A percentile compares a stretch with the other conserved stretches of the same genome.
Conservation (phyloP, 1,284 basidiomycete species). For the Puccinia brachypodii region DNA sequence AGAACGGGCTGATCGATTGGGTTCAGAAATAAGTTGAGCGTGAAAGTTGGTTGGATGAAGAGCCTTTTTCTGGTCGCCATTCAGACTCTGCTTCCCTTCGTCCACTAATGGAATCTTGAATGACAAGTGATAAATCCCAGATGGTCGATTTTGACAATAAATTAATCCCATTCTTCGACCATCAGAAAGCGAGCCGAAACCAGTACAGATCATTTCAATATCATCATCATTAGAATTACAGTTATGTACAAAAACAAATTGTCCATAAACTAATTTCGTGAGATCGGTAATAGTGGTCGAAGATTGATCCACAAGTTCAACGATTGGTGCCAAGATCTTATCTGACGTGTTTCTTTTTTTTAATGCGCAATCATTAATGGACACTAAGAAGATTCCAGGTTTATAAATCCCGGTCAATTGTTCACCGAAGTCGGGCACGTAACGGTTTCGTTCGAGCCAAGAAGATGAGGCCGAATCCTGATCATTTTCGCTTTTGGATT, state of each 20-base stretch:
- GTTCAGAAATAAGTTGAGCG: slow-evolving; percentile 59
- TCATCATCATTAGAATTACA: background rate
- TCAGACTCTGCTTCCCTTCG: background rate
- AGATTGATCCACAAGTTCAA: slow-evolving; percentile 21
- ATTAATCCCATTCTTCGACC: slow-evolving; percentile 66
- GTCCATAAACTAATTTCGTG: slow-evolving; percentile 10
- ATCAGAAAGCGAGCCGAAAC: slow-evolving; percentile 65
- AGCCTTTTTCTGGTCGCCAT: slow-evolving; percentile 41
- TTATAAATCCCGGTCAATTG: slow-evolving; percentile 21
- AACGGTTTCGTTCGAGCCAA: slow-evolving; percentile 24
- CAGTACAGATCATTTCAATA: slow-evolving; percentile 63
- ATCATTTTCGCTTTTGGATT: too few species aligned
- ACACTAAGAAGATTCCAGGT: slow-evolving; percentile 17
- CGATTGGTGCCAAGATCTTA: background rate
- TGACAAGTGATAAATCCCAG: slow-evolving; percentile 62
- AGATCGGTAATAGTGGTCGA: too few species aligned
- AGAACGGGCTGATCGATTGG: slow-evolving; percentile 63
- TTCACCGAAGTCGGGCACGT: slow-evolving; percentile 38
- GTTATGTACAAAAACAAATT: slow-evolving; percentile 12
- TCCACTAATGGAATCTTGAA: background rate
- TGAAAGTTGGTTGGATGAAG: slow-evolving; percentile 7
- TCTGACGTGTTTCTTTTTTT: background rate
- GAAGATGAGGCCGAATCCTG: too few species aligned
- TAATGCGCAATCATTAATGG: background rate
- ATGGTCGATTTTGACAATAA: slow-evolving; percentile 67